phyloP scores from a whole-genome alignment of 352 stramenopile genomes.

The Pythium volutum region DNA sequence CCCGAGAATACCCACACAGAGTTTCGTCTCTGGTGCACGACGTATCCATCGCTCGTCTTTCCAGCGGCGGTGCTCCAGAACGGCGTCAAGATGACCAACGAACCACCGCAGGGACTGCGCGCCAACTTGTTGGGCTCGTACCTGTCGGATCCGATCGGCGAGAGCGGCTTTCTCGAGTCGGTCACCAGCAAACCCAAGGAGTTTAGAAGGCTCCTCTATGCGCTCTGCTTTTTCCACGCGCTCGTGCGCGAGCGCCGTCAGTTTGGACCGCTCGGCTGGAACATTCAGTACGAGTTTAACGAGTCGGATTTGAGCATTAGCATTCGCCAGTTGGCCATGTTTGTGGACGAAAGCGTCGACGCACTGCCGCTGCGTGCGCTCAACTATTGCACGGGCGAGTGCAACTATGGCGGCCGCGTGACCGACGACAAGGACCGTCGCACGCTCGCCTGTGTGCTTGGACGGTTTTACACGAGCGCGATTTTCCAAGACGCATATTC shows the following conservation, averaged over 20 bases:
- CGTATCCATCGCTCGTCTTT: constrained; percentile 72
- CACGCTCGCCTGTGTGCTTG: constrained; percentile 74
- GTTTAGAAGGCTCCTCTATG: constrained; percentile 94
- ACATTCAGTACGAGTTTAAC: constrained; percentile 97
- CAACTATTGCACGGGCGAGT: constrained; percentile 89
- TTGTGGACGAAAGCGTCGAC: constrained; percentile 85
- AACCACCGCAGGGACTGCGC: constrained; percentile 91
- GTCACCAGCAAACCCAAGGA: constrained; percentile 85
- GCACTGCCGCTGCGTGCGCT: constrained; percentile 87
- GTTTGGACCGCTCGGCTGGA: constrained; percentile 96
- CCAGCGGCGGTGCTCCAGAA: constrained; percentile 94
- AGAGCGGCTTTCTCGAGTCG: constrained; percentile 77
- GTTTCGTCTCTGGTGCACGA: constrained; percentile 95
- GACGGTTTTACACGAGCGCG: constrained; percentile 79
- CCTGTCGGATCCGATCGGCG: constrained; percentile 89
- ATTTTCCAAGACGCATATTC: constrained; percentile 82
- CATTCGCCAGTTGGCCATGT: constrained; percentile 81
- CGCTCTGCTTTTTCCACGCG: constrained; percentile 90
- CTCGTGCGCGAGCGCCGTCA: constrained; percentile 92
- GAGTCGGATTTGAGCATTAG: constrained; percentile 94
- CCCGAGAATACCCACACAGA: constrained; percentile 84
- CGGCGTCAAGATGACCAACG: constrained; percentile 97
- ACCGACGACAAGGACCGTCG: constrained; percentile 94
- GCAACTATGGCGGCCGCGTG: constrained; percentile 93
- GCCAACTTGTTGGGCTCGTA: constrained; percentile 94